Base-by-base conservation (phyloP, 352 stramenopile genomes). In the Phytophthora colocasiae region DNA sequence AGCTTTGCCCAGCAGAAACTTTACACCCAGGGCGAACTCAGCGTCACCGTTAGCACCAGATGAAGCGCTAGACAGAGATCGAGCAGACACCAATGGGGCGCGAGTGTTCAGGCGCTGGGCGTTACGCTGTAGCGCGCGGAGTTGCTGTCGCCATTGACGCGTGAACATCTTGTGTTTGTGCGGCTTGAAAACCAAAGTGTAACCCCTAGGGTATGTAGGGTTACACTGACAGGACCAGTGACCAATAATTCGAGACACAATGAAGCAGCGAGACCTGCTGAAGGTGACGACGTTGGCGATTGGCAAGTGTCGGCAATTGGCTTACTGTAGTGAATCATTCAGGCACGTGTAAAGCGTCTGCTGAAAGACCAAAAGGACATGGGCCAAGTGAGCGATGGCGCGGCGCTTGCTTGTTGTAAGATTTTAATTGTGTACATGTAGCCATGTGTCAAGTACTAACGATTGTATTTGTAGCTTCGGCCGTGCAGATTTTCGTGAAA, bases 321-420 rank as follows among this genome's bases (percentile, higher is more conserved):
- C 57, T 66, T 10, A 53, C 19, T 2, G 14, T 44, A 53, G 48
- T 40, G 26, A 29, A 2, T 51, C 2, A 38, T 2, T 14, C 24
- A 89, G 80, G 74, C 81, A 4, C 81, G 83, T 39, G 80, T 92
- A 46, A 91, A 91, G 81, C 77, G 77, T 27, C 50, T 92, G 36
- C 73, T 92, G 39, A 78, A 75, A 38, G 78, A 85, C 24, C 78
- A 90, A 47, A 82, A 89, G 55, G 84, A 91, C 69, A 90, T 91
- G 80, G 84, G 84, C 2, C 80, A 90, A 77, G 71, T 92, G 52
- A 71, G 60, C 39, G 81, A 92, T 14, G 63, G 69, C 14, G 80
- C 81, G 5, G 66, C 85, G 45, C 43, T 82, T 15, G 71, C 69
- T 40, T 89, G 71, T 54, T 72, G 81, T 90, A 47, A 45, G 68